Base-by-base conservation (phyloP, 257 asterid genomes). In the Nicotiana otophora region DNA sequence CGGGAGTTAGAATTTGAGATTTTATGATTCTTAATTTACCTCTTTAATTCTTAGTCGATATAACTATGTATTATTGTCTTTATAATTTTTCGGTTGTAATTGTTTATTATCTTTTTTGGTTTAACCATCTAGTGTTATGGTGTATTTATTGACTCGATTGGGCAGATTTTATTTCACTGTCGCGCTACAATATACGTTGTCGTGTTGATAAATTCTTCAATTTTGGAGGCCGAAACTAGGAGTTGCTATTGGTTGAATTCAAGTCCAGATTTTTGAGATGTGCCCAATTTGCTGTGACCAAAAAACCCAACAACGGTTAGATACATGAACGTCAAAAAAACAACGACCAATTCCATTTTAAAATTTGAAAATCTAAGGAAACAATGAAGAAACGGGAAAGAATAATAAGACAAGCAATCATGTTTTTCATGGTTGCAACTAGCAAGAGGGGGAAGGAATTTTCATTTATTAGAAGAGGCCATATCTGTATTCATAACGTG, bases 401-500 rank as follows among this genome's bases (percentile, higher is more conserved):
- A 62, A 80, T 17, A 65, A 61, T 20, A 19, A 8, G 74, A 20
- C 74, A 80, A 55, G 77, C 88, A 80, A 85, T 88, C 64, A 81
- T 87, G 57, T 85, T 30, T 54, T 58, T 61, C 90, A 84, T 83
- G 84, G 85, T 86, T 84, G 69, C 81, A 58, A 51, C 79, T 31
- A 69, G 68, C 30, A 34, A 68, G 78, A 42, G 34, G 79, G 60
- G n/a, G 67, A 78, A 46, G 80, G 84, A 82, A 57, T 67, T 82
- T 80, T 60, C 54, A 20, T 64, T 81, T 31, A 66, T 54, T 80
- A 55, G 75, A 78, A 6, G 63, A 51, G 81, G 85, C 30, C 89
- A 84, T 36, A 81, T 65, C 92, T 89, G 92, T 78, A 54, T 30
- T 8, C n/a, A 66, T 75, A 86, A 85, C 90, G 87, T 88, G 91